Evolutionary conservation across 495 filamentous ascomycete species (phyloP).

Genomic region (Pseudomonodictys pantanalensis): DNA sequence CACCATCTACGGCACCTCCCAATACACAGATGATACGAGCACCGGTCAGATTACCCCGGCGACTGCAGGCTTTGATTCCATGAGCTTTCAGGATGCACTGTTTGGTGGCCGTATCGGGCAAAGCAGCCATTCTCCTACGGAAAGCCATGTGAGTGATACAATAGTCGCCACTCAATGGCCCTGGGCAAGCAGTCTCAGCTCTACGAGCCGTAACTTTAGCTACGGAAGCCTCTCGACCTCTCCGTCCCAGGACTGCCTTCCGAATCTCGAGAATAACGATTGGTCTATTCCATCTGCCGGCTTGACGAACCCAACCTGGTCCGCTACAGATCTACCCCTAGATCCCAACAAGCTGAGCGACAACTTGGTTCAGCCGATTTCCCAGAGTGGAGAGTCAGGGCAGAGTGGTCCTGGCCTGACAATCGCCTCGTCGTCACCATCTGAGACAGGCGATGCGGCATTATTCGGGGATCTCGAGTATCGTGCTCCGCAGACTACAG

Average conservation of each 20-base stretch:
- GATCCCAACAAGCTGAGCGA: constrained; percentile 30
- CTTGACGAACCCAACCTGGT: constrained; percentile 28
- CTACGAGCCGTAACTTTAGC: constrained; percentile 14
- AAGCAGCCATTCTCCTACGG: constrained; percentile 24
- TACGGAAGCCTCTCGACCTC: constrained; percentile 33
- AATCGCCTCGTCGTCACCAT: constrained; percentile 40
- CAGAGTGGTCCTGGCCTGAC: constrained; percentile 38
- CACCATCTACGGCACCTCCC: constrained; percentile 22
- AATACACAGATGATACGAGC: constrained; percentile 34
- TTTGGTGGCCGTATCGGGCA: constrained; percentile 21
- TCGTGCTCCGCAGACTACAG: constrained; percentile 11
- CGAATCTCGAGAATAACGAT: constrained; percentile 22
- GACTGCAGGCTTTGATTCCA: constrained; percentile 18
- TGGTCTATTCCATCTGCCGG: constrained; percentile 33
- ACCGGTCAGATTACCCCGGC: constrained; percentile 32
- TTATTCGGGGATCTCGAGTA: constrained; percentile 25
- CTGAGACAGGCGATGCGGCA: constrained; percentile 37
- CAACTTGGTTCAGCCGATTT: constrained; percentile 26
- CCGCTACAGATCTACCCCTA: constrained; percentile 30
- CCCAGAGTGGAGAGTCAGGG: constrained; percentile 35
- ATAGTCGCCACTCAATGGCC: constrained; percentile 22
- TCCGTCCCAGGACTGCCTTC: constrained; percentile 32
- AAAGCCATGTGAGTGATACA: constrained; percentile 23
- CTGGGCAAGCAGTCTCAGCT: constrained; percentile 12
- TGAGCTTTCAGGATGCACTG: constrained; percentile 18